Base-by-base conservation (phyloP, 306 rosid species). In the Castanospermum australe region DNA sequence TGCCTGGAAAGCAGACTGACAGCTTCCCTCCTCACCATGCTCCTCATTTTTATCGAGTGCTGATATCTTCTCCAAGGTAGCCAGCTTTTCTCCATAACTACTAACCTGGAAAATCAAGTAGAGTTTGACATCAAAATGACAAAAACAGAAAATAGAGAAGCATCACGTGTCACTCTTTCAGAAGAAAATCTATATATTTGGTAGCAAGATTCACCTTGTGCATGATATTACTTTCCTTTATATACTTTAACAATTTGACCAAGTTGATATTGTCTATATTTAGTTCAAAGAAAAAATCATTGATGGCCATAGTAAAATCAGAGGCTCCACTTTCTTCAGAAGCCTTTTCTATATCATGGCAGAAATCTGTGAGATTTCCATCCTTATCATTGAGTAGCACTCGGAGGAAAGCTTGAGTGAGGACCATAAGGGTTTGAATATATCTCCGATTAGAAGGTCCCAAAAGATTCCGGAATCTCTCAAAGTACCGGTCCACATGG, bases 361-460 rank as follows among this genome's bases (percentile, higher is more conserved):
- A 82, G 51, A 77, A 73, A 78, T 70, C 84, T 60, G 38, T 41
- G 14, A 39, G 76, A 73, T 62, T 61, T 33, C 73, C 79, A 79
- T 88, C 88, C 77, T 82, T 81, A 79, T 84, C 92, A 25, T 71
- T 75, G 47, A 35, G 85, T 24, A 95, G 80, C 77, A 64, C 79
- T 82, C 64, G 84, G 39, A 89, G 96, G 79, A 95, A 91, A 83
- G 91, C 98, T 76, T 50, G 85, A 68, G 90, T 84, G 28, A 95
- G 82, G 64, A 92, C 88, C 87, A 90, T 87, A 21, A 94, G 63
- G 71, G 94, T 95, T 86, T 92, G 99, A 79, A 95, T 95, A 83
- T 95, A 92, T 92, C 99, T 90, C 55, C 97, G 84, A 79, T 95
- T 95, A 50, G 92, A 90, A 70, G 97, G 92, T 86, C 99, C 99